Percentiles rank a stretch among this genome's conserved stretches.
These are phyloP conservation scores for Starmerella etchellsii DNA, from an alignment of 805 yeast genomes.

Conservation along the genomic window DNA sequence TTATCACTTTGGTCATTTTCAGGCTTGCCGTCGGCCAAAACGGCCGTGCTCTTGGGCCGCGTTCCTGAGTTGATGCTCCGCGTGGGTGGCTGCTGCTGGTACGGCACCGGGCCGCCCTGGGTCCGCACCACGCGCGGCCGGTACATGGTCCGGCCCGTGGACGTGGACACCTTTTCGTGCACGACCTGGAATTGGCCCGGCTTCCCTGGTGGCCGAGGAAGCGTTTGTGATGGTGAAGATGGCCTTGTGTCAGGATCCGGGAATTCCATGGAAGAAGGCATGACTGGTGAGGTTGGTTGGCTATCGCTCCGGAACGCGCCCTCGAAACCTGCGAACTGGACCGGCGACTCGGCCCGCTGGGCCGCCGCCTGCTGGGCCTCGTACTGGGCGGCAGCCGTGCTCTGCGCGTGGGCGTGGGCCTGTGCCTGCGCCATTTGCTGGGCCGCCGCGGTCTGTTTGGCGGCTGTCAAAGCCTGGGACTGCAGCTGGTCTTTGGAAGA, in stretches of 20 bases:
- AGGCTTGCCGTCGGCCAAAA: constrained; percentile 12
- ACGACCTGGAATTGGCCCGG: constrained; percentile 15
- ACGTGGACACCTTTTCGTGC: constrained; percentile 14
- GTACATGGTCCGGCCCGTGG: constrained; percentile 12
- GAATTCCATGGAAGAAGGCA: background rate
- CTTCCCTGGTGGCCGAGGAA: too few relatives aligned
- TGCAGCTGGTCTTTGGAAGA: constrained; percentile 5
- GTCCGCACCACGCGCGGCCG: constrained; percentile 16
- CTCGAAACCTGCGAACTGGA: constrained; percentile 17
- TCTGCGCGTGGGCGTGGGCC: constrained; percentile 1
- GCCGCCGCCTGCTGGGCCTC: background rate
- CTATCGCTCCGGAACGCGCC: constrained; percentile 12
- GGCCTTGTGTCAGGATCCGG: too few relatives aligned
- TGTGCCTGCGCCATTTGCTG: constrained; percentile 4
- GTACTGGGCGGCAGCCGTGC: background rate
- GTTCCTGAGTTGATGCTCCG: background rate
- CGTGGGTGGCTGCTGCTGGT: background rate
- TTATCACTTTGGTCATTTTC: background rate
- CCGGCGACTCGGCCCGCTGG: constrained; percentile 2
- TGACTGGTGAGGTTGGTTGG: constrained; percentile 11
- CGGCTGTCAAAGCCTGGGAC: constrained; percentile 8
- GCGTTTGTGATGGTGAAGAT: too few relatives aligned
- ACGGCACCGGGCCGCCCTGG: background rate
- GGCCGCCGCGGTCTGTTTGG: constrained; percentile 9
- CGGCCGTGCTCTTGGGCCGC: background rate